Evolutionary conservation across 768 basidiomycete genomes (phyloP), one percentile per base, ranked within the genome.

Genomic region (Tulasnella sp.): DNA sequence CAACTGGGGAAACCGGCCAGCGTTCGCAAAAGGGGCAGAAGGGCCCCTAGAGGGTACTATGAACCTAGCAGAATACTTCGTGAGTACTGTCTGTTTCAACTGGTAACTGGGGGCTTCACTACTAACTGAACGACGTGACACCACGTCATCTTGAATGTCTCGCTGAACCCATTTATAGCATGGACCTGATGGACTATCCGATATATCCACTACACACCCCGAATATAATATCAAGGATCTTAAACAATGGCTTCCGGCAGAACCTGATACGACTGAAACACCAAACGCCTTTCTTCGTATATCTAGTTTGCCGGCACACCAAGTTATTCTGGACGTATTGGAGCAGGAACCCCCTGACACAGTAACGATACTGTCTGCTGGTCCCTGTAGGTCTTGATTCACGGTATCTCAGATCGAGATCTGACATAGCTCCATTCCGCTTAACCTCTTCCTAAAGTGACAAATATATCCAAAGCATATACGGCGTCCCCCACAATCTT

Each of bases 401-500:
- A 44, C 20, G 28, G 13, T 4, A 41, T 20, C 7, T 13, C 4
- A 32, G 40, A 4, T 5, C 7, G 6, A n/a, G n/a, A n/a, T 4
- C 25, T 8, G 13, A 12, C 5, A 13, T 6, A 24, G 22, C 24
- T 19, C 31, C 15, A 5, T 25, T 42, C 10, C 40, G 19, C 3
- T 43, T 24, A 16, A 7, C 15, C 16, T 6, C n/a, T 47, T 28
- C 40, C 2, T 34, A 20, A 33, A 58, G 58, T 72, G 56, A 71
- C 69, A 42, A 69, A 69, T 53, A 56, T 72, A 32, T 69, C 70
- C 1, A 60, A 62, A 35, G 66, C 67, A 0, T 43, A 64, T 22
- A 55, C 59, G 1, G 43, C 53, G 8, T 59, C 64, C 46, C 65
- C 67, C 1, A 42, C 54, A 24, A 62, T 62, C 4, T 65, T 69